Conservation (phyloP, 2,329 filamentous ascomycete genomes). For the Paracoccidioides lutzii region DNA sequence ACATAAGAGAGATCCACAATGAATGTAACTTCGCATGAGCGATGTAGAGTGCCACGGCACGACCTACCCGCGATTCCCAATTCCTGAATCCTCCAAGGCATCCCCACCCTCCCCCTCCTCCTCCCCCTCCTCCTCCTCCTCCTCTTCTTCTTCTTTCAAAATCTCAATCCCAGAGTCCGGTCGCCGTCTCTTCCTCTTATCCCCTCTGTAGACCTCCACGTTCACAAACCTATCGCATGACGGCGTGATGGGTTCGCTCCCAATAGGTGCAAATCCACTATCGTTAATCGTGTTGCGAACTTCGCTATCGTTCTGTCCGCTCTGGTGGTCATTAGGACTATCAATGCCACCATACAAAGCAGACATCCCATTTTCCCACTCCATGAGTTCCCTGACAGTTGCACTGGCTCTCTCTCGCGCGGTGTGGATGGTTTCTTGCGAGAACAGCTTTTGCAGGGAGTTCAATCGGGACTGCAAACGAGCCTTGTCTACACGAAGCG, state of each 20-base stretch:
- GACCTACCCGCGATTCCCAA: neutral
- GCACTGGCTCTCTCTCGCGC: slow-evolving; percentile 26
- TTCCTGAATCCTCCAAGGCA: neutral
- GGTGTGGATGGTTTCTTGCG: slow-evolving; percentile 26
- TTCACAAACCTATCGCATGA: slow-evolving; percentile 31
- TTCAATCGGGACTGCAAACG: slow-evolving; percentile 27
- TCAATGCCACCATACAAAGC: slow-evolving; percentile 11
- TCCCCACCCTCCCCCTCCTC: slow-evolving; percentile 11
- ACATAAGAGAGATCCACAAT: neutral
- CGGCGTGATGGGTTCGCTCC: slow-evolving; percentile 33
- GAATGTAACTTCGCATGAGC: neutral
- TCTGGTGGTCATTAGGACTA: slow-evolving; percentile 12
- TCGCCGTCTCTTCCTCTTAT: slow-evolving; percentile 19
- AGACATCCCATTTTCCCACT: slow-evolving; percentile 11
- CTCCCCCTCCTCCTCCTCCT: slow-evolving; percentile 16
- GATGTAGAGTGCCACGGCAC: neutral
- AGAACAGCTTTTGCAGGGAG: slow-evolving; percentile 24
- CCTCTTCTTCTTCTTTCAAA: slow-evolving; percentile 23
- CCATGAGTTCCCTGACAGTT: slow-evolving; percentile 14
- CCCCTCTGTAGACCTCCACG: slow-evolving; percentile 29
- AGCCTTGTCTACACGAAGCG: slow-evolving; percentile 23
- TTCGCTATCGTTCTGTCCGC: slow-evolving; percentile 17
- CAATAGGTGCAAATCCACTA: slow-evolving; percentile 11
- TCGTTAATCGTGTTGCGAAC: neutral
- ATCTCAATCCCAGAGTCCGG: slow-evolving; percentile 32